These are phyloP conservation scores for Paramecium tetraurelia DNA, from an alignment of 73 alveolate species.

Conservation along the genomic window DNA sequence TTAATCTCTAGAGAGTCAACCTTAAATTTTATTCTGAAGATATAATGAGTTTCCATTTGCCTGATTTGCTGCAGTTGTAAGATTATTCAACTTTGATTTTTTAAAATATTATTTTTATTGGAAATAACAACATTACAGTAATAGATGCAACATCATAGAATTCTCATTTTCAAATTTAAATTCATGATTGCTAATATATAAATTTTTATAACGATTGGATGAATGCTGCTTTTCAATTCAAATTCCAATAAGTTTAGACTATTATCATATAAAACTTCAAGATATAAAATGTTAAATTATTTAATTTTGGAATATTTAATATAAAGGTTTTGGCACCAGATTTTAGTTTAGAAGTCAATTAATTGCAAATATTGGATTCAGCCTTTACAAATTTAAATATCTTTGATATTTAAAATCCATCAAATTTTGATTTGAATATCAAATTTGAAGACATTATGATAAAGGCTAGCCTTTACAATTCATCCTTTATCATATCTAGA, in stretches of 20 bases:
- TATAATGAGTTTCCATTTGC: not conserved
- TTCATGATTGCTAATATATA: not conserved
- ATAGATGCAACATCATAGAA: not conserved
- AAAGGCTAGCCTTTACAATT: not conserved
- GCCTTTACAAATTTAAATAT: not conserved
- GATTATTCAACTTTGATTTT: not conserved
- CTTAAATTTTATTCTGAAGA: not conserved
- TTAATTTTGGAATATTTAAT: not conserved
- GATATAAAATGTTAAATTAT: not conserved
- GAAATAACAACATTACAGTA: not conserved
- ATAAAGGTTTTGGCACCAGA: not conserved
- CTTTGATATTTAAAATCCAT: not conserved
- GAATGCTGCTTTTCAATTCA: not conserved
- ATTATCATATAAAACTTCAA: not conserved
- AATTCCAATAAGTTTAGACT: not conserved
- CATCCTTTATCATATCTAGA: not conserved
- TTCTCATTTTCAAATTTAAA: not conserved
- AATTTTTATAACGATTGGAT: not conserved
- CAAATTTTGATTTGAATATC: not conserved
- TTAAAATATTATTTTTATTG: not conserved
- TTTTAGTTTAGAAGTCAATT: not conserved
- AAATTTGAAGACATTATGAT: not conserved
- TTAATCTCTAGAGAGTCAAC: not conserved
- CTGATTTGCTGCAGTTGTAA: not conserved
- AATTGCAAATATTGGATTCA: not conserved